phyloP scores from a whole-genome alignment of 306 rosid species.

The Hylodesmum podocarpum region DNA sequence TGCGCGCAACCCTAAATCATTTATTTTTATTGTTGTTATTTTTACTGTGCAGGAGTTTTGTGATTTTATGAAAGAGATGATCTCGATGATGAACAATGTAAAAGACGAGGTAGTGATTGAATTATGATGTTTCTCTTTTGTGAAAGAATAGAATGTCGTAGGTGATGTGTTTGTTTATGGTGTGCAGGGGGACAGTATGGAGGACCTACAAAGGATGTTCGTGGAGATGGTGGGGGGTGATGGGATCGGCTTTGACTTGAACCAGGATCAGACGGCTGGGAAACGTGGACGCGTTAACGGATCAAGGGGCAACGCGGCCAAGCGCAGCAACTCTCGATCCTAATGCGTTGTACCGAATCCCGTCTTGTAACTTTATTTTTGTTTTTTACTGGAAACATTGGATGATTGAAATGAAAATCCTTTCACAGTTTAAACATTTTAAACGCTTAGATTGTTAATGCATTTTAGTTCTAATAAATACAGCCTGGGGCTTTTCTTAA shows the following conservation, averaged over 20 bases:
- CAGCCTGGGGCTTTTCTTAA: no score
- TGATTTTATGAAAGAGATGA: constrained; percentile 93
- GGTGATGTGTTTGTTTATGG: not conserved
- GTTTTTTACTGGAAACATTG: not conserved
- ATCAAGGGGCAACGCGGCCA: constrained; percentile 41
- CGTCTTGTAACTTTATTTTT: not conserved
- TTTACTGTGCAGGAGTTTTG: constrained; percentile 63
- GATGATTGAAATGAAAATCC: constrained; percentile 2
- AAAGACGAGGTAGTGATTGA: constrained; percentile 64
- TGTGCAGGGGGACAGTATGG: constrained; percentile 81
- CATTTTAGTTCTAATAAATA: not conserved
- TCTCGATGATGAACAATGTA: constrained; percentile 85
- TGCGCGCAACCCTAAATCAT: not conserved
- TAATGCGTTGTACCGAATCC: constrained; percentile 32
- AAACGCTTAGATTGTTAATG: not conserved
- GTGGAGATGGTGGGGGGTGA: constrained; percentile 84
- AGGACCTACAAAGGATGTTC: constrained; percentile 86
- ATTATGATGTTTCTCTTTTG: not conserved
- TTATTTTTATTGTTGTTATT: not conserved
- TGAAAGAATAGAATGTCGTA: not conserved
- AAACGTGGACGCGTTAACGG: constrained; percentile 56
- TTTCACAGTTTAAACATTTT: not conserved
- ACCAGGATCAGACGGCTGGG: constrained; percentile 44
- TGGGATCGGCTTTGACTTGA: constrained; percentile 40
- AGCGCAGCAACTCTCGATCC: constrained; percentile 53